Evolutionary conservation across 225 moss, liverwort and hornwort genomes (phyloP).

Genomic region (Rhytidiadelphus loreus): DNA sequence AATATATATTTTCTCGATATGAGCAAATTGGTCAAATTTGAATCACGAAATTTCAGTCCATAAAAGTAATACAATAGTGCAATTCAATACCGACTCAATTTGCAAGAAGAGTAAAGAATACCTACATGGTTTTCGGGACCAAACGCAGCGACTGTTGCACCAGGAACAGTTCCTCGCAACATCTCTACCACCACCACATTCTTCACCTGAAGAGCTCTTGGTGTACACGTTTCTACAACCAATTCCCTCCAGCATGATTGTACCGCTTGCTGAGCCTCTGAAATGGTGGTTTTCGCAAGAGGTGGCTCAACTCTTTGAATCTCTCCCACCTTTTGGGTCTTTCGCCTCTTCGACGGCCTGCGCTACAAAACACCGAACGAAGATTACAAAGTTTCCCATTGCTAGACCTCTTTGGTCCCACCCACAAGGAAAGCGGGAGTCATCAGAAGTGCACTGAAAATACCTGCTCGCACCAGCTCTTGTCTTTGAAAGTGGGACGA

Average conservation of each 20-base stretch:
- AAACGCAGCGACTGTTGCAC: conserved; percentile 47
- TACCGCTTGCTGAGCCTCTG: background rate
- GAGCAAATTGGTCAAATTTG: background rate
- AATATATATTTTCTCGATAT: background rate
- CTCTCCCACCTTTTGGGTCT: conserved; percentile 9
- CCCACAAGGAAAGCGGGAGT: background rate
- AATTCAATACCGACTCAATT: background rate
- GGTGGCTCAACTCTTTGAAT: conserved; percentile 17
- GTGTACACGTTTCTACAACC: background rate
- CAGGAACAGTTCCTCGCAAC: conserved; percentile 37
- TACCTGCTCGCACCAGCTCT: conserved; percentile 15
- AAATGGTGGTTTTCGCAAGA: background rate
- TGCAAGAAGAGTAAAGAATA: conserved; percentile 4
- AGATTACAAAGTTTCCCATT: background rate
- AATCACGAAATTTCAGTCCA: background rate
- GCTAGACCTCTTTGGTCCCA: background rate
- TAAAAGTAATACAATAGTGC: background rate
- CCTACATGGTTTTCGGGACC: conserved; percentile 41
- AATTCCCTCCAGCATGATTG: conserved; percentile 20
- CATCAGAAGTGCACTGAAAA: background rate
- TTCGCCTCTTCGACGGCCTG: conserved; percentile 32
- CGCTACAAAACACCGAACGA: background rate
- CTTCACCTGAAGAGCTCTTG: conserved; percentile 31
- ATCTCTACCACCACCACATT: conserved; percentile 20
- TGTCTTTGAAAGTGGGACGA: conserved; percentile 25